These are phyloP conservation scores for Lasiodiplodia theobromae DNA, from an alignment of 2,329 filamentous ascomycete genomes.

Conservation along the genomic window DNA sequence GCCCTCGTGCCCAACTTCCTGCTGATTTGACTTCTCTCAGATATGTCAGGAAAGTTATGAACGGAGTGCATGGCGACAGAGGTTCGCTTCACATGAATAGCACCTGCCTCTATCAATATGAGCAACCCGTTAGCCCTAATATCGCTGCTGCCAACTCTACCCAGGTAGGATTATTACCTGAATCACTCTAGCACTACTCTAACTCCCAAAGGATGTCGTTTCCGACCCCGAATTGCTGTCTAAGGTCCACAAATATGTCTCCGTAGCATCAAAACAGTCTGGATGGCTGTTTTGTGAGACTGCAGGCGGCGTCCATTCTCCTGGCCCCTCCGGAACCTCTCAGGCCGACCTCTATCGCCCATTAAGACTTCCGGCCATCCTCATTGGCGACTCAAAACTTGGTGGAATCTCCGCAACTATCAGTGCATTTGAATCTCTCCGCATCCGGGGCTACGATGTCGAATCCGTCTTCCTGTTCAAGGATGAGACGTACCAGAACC, in stretches of 20 bases:
- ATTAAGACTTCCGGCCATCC: conserved; percentile 73
- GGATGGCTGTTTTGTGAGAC: conserved; percentile 79
- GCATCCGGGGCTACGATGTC: conserved; percentile 80
- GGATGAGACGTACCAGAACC: conserved; percentile 71
- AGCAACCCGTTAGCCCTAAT: conserved; percentile 79
- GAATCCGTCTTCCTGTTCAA: conserved; percentile 73
- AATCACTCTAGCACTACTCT: neutral
- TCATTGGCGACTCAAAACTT: conserved; percentile 76
- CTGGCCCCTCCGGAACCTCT: conserved; percentile 75
- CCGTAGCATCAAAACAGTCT: conserved; percentile 49
- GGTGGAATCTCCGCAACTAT: conserved; percentile 84
- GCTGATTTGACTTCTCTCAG: neutral
- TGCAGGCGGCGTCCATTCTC: conserved; percentile 82
- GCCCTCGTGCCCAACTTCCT: neutral
- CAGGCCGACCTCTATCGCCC: conserved; percentile 82
- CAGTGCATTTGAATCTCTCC: conserved; percentile 78
- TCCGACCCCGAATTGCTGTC: conserved; percentile 47
- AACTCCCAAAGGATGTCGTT: neutral
- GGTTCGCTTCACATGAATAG: conserved; percentile 47
- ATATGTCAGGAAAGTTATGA: neutral
- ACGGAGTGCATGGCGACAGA: neutral
- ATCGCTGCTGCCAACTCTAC: conserved; percentile 62
- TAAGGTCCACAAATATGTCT: conserved; percentile 50
- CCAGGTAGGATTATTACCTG: neutral
- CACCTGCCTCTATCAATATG: conserved; percentile 73